phyloP scores from a whole-genome alignment of 2,329 filamentous ascomycete species.

The Penicillium sp. region DNA sequence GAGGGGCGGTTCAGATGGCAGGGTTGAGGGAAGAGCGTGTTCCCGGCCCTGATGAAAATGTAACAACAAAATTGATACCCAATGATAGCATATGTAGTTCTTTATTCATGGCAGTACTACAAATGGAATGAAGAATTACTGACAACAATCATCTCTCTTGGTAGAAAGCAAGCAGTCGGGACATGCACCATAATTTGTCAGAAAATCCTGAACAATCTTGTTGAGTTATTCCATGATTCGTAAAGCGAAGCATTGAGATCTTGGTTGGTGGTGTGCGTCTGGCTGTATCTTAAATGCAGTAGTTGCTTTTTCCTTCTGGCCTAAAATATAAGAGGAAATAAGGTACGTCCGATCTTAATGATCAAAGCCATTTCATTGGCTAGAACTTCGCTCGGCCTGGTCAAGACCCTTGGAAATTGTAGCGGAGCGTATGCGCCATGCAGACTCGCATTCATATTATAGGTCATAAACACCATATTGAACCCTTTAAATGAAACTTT shows the following conservation, averaged over 20 bases:
- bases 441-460: no score
- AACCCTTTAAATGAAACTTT: no score
- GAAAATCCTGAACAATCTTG: background rate
- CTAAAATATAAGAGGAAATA: background rate
- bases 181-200: background rate
- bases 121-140: background rate
- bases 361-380: background rate
- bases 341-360: background rate
- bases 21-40: conserved; percentile 33
- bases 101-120: background rate
- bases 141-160: background rate
- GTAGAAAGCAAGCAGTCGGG: background rate
- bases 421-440: no score
- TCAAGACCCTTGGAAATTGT: no score
- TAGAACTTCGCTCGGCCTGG: background rate
- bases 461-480: no score
- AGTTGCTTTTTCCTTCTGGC: background rate
- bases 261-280: background rate
- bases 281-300: background rate
- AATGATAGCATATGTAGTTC: background rate
- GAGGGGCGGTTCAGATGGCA: conserved; percentile 52
- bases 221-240: background rate
- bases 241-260: background rate
- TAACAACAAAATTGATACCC: background rate
- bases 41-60: background rate